Evolutionary conservation across 805 yeast species (phyloP), one percentile per base, ranked within the genome.

Genomic region (Yamadazyma endophytica): DNA sequence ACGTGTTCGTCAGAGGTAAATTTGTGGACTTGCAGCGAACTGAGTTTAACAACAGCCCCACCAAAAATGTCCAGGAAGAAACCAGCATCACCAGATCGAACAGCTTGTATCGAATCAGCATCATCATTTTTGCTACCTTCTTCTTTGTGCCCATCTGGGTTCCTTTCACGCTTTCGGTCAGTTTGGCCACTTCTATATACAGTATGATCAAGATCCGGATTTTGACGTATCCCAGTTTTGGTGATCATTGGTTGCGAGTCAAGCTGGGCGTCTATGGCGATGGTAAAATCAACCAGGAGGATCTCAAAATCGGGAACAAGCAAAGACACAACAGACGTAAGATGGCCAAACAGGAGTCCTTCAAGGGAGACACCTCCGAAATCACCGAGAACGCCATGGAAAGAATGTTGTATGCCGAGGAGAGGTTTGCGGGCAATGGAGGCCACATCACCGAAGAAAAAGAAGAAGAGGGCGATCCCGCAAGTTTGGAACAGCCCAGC

Each of bases 21-120:
- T 58, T 79, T 44, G 70, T 79, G n/a, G 78, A 79, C 46, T 56
- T 78, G 27, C 42, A 44, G 2, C 46, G 60, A 11, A 50, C 75
- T 0, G 35, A 42, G 6, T 26, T 29, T 22, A 17, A 29, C 17
- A 19, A 17, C 13, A n/a, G n/a, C n/a, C 17, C 23, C 8, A 15
- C 32, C n/a, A 18, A 36, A 14, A 24, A 64, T 33, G 31, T 40
- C 5, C 70, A 64, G 40, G 70, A 64, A 41, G 64, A 50, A 6
- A 60, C 68, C 6, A 56, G 68, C 17, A 34, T 58, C 21, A 40
- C 59, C n/a, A 44, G 66, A 28, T 43, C 53, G 5, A 58, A 54
- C 35, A 49, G 46, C 26, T 17, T 52, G 9, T 36, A 56, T 5
- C 46, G 55, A 24, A 30, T 51, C 13, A 22, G 27, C 4, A 25